A percentile compares a stretch with the other conserved stretches of the same genome.
Conservation (phyloP, 352 stramenopile species). For the Pythium dissotocum region DNA sequence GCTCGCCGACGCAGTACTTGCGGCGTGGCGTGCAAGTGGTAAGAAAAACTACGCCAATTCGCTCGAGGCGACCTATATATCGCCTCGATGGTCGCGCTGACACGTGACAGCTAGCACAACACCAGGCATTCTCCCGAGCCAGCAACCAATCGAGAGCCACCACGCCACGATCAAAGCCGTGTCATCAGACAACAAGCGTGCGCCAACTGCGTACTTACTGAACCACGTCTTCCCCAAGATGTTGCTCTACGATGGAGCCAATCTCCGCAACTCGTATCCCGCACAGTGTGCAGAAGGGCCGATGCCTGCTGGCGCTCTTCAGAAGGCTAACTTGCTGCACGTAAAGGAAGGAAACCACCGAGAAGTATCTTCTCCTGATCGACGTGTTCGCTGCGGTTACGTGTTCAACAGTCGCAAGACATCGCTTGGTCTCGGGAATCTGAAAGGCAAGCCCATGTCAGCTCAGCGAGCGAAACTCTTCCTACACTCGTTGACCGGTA, state of each 20-base stretch:
- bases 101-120: not conserved
- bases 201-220: not conserved
- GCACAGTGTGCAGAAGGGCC: not conserved
- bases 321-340: not conserved
- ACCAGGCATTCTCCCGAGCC: not conserved
- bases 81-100: not conserved
- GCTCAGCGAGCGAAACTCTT: not conserved
- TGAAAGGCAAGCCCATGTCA: not conserved
- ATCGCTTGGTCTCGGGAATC: not conserved
- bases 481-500: not conserved
- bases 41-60: conserved; percentile 7
- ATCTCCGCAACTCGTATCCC: not conserved
- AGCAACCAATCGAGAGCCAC: conserved; percentile 11
- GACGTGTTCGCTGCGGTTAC: not conserved
- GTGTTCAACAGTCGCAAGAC: conserved; percentile 7
- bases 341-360: not conserved
- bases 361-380: not conserved
- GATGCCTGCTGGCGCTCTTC: not conserved
- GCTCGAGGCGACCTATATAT: conserved; percentile 3
- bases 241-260: not conserved
- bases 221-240: conserved; percentile 4
- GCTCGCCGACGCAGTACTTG: not conserved
- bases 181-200: conserved; percentile 4
- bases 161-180: conserved; percentile 6
- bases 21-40: not conserved